These are phyloP conservation scores for Ganoderma sp. DNA, from an alignment of 1,284 basidiomycete genomes.

Conservation along the genomic window DNA sequence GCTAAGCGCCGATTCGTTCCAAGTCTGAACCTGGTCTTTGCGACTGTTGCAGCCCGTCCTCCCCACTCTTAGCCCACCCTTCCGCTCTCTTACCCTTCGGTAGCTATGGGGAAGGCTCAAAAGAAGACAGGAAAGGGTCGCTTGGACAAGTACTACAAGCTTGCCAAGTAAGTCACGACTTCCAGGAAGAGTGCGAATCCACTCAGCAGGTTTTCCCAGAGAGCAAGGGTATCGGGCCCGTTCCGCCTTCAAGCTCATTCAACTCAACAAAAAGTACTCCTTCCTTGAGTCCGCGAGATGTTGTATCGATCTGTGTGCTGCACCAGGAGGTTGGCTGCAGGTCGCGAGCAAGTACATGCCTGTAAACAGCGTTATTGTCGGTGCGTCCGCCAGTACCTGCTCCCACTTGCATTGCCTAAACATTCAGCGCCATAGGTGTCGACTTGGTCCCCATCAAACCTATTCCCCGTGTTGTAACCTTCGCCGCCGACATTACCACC, in stretches of 20 bases:
- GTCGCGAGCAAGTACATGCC: conserved; percentile 99
- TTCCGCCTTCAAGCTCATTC: conserved; percentile 99
- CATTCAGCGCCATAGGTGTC: conserved; percentile 62
- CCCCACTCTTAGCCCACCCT: background rate
- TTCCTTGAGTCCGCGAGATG: conserved; percentile 93
- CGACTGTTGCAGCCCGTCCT: background rate
- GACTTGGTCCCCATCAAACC: conserved; percentile 97
- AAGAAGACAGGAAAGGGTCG: conserved; percentile 96
- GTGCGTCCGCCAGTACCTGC: conserved; percentile 50
- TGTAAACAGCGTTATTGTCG: conserved; percentile 92
- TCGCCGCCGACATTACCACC: conserved; percentile 96
- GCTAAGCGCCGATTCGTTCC: conserved; percentile 18
- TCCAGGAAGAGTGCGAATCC: background rate
- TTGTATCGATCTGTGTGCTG: conserved; percentile 98
- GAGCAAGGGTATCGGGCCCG: conserved; percentile 99
- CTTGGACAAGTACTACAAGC: conserved; percentile 94
- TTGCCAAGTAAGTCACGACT: conserved; percentile 73
- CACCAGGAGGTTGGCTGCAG: conserved; percentile 99
- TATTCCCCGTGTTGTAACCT: conserved; percentile 92
- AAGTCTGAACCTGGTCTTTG: background rate
- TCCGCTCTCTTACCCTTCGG: conserved; percentile 7
- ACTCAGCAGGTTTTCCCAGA: conserved; percentile 47
- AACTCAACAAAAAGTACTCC: conserved; percentile 97
- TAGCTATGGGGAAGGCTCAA: conserved; percentile 74
- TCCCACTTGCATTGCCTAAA: conserved; percentile 20